Conservation (phyloP, 495 filamentous ascomycete genomes). For the Physcia stellaris region DNA sequence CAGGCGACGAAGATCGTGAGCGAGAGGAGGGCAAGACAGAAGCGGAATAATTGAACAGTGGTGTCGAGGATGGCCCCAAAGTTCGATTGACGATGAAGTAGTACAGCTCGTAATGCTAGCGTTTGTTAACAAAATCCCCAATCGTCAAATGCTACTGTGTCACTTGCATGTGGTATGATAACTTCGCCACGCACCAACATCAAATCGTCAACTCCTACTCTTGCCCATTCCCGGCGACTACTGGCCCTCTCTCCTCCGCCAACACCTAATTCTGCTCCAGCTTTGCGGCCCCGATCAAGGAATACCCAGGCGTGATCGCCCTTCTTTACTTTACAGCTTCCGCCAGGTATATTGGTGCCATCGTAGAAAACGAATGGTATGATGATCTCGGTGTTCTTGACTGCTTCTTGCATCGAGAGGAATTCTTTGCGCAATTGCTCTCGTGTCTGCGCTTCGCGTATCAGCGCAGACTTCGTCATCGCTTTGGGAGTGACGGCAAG, state of each 20-base stretch:
- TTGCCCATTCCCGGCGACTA: slow-evolving; percentile 72
- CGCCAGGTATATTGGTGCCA: slow-evolving; percentile 84
- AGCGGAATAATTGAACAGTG: slow-evolving; percentile 68
- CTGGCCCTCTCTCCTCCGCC: slow-evolving; percentile 42
- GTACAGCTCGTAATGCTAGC: slow-evolving; percentile 88
- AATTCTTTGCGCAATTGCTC: slow-evolving; percentile 82
- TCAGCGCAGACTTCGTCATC: slow-evolving; percentile 72
- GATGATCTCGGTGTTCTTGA: slow-evolving; percentile 79
- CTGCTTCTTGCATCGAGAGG: slow-evolving; percentile 63
- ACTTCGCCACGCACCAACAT: slow-evolving; percentile 86
- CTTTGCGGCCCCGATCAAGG: slow-evolving; percentile 77
- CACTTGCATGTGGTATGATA: slow-evolving; percentile 84
- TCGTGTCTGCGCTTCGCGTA: slow-evolving; percentile 66
- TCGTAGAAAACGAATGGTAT: slow-evolving; percentile 98
- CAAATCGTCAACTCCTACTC: slow-evolving; percentile 90
- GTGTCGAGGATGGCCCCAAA: slow-evolving; percentile 51
- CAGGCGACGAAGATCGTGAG: slow-evolving; percentile 6
- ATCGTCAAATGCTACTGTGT: neutral
- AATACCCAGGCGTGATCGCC: slow-evolving; percentile 87
- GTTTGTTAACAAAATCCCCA: slow-evolving; percentile 11
- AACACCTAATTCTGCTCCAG: slow-evolving; percentile 70
- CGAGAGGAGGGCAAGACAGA: slow-evolving; percentile 17
- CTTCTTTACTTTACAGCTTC: slow-evolving; percentile 75
- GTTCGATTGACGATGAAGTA: slow-evolving; percentile 88
- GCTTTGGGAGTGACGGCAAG: slow-evolving; percentile 60